These are phyloP conservation scores for Ploettnerulaceae sp. DNA, from an alignment of 2,329 filamentous ascomycete genomes.

Conservation along the genomic window DNA sequence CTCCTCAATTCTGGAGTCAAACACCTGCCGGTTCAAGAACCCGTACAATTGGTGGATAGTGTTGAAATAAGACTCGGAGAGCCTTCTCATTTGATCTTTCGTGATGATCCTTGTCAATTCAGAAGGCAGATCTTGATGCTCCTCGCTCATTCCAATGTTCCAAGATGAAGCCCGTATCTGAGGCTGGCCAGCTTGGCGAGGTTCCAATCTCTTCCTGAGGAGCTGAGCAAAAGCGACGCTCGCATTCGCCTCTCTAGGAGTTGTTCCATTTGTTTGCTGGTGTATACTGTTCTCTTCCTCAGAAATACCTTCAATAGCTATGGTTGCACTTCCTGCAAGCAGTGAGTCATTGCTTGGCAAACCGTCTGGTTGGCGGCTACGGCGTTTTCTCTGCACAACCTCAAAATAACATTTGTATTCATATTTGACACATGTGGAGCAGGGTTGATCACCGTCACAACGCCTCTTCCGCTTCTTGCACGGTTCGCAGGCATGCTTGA, in stretches of 20 bases:
- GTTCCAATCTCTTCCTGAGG: conserved; percentile 1
- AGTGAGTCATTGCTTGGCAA: neutral
- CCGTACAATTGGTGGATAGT: conserved; percentile 7
- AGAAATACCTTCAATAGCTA: neutral
- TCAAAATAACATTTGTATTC: conserved; percentile 9
- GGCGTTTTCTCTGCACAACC: conserved; percentile 7
- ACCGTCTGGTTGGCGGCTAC: conserved; percentile 5
- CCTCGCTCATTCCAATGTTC: conserved; percentile 7
- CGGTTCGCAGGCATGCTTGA: conserved; percentile 8
- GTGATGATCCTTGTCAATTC: conserved; percentile 4
- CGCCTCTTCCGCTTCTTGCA: conserved; percentile 9
- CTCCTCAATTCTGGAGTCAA: conserved; percentile 5
- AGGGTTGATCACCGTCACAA: conserved; percentile 7
- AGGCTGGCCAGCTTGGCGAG: neutral
- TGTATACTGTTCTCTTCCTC: neutral
- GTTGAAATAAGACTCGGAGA: conserved; percentile 2
- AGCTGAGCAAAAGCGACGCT: conserved; percentile 4
- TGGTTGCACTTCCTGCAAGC: neutral
- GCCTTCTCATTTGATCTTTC: conserved; percentile 3
- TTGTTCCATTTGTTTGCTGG: neutral
- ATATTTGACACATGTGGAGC: conserved; percentile 4
- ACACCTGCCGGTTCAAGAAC: conserved; percentile 4
- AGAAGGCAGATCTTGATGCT: conserved; percentile 4
- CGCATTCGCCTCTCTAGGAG: conserved; percentile 4
- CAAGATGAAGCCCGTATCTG: neutral